Evolutionary conservation across 1,284 basidiomycete species (phyloP), one percentile per base, ranked within the genome.

Genomic region (Erythrobasidium hasegawianum): DNA sequence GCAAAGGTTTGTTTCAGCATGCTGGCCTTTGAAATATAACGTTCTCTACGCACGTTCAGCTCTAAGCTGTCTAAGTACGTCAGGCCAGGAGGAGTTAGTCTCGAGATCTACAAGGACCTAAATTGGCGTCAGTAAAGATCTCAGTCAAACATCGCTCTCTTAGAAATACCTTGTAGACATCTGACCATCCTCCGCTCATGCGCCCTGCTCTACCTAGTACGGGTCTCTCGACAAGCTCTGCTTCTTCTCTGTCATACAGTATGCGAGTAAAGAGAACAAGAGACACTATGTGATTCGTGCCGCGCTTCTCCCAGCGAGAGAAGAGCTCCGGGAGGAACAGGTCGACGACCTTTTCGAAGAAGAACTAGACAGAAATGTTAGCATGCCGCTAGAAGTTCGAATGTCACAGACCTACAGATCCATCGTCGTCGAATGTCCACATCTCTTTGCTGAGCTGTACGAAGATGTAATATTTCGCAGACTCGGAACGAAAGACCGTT

Each of bases 361-460:
- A 96, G 2, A 92, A 85, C 62, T 77, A 95, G 91, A 8, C 20
- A 26, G 5, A 11, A 39, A 43, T 26, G 18, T 49, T 24, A 3
- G 43, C 18, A n/a, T 4, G 16, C 39, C n/a, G 18, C 11, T 47
- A 33, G 52, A 20, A 59, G 1, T 10, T 2, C 16, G 47, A 14
- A 59, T 49, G 2, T 29, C 3, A 50, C 16, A 49, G 26, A 60
- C 56, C 38, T 53, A 77, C 74, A 61, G 77, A 77, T 20, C 96
- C 96, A 72, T 97, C 95, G 58, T 91, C 92, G 62, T 94, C 86
- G 76, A 98, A 99, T 72, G 96, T 89, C 91, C 92, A 98, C 69
- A 97, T 86, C 76, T 99, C 96, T 59, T 86, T 84, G 74, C 91
- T 94, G 14, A 99, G 87, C 81, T 97, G 94, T 59, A 99, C 90